Base-by-base conservation (phyloP, 768 basidiomycete species). In the Symmetrospora coprosmae region DNA sequence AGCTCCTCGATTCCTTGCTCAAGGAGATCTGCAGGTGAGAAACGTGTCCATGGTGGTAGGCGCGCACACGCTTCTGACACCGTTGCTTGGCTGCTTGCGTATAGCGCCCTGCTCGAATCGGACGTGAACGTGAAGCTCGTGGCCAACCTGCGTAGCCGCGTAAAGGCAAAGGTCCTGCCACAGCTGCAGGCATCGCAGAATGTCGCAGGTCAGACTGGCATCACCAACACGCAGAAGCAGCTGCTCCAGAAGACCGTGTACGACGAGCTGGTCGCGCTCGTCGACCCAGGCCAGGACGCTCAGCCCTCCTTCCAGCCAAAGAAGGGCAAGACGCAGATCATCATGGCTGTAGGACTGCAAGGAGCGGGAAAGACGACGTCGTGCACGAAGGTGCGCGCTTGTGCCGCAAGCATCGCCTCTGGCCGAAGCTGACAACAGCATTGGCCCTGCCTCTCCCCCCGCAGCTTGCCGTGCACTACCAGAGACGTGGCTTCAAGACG, bases 111-210 rank as follows among this genome's bases (percentile, higher is more conserved):
- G 31, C 80, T 99, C 41, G 91, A 97, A 73, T 84, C 90, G 19
- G 94, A 99, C 74, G 92, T 99, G 66, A 99, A 99, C 71, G 92
- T 99, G 68, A 94, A 92, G 72, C 81, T 97, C 21, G 94, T 96
- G 19, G 80, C 87, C 4, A 81, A 81, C 37, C 73, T 94, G 58
- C 81, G 89, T 64, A 82, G 84, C 64, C 89, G 88, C 72, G 88
- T 97, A 69, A 90, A 91, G 73, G 76, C 80, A 2, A 90, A 88
- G 70, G 87, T 91, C 53, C 85, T 94, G 71, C 80, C 86, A 4
- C 76, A 83, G 21, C 71, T 90, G 23, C 88, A 90, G 66, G 74
- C 76, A 28, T 76, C 61, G 47, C 48, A 64, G 49, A 38, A 40
- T 9, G 62, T 61, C 48, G 49, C 72, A 61, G 77, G 73, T 33